Conservation (phyloP, 2,329 filamentous ascomycete genomes). For the Cryphonectria nitschkei region DNA sequence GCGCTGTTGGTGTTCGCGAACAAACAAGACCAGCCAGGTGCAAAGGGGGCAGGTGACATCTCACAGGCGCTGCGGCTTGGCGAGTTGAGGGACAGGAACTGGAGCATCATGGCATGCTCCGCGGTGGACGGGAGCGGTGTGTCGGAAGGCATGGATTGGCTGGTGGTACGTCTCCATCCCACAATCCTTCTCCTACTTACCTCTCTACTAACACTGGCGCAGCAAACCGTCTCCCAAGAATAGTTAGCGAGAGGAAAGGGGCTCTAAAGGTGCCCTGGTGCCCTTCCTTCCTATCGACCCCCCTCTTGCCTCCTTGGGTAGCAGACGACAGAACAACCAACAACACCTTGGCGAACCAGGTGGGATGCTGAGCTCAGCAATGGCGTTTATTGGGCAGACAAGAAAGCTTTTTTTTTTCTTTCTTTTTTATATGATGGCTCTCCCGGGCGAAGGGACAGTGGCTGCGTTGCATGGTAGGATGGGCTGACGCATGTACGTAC, state of each 20-base stretch:
- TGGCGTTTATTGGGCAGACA: conserved; percentile 28
- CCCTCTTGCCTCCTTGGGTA: conserved; percentile 13
- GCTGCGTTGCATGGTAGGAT: conserved; percentile 25
- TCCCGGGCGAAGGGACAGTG: neutral
- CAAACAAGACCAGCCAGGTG: conserved; percentile 97
- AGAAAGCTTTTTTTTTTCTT: conserved; percentile 19
- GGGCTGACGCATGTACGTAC: conserved; percentile 28
- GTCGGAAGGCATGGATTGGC: conserved; percentile 98
- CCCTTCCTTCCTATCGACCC: conserved; percentile 1
- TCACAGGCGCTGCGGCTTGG: conserved; percentile 89
- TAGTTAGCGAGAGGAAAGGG: conserved; percentile 31
- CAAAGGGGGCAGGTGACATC: conserved; percentile 95
- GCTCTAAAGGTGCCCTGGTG: neutral
- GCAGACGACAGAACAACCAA: conserved; percentile 5
- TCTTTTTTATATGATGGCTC: neutral
- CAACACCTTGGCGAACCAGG: conserved; percentile 12
- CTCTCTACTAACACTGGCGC: conserved; percentile 26
- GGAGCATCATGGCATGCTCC: conserved; percentile 98
- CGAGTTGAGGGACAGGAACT: conserved; percentile 93
- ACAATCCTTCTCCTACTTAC: neutral
- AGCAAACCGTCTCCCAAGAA: conserved; percentile 49
- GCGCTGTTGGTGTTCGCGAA: conserved; percentile 95
- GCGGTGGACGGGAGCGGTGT: conserved; percentile 95
- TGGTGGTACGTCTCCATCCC: conserved; percentile 67
- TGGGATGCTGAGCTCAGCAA: conserved; percentile 26